Evolutionary conservation across 2,329 filamentous ascomycete genomes (phyloP).

Genomic region (Diaporthe longicolla): DNA sequence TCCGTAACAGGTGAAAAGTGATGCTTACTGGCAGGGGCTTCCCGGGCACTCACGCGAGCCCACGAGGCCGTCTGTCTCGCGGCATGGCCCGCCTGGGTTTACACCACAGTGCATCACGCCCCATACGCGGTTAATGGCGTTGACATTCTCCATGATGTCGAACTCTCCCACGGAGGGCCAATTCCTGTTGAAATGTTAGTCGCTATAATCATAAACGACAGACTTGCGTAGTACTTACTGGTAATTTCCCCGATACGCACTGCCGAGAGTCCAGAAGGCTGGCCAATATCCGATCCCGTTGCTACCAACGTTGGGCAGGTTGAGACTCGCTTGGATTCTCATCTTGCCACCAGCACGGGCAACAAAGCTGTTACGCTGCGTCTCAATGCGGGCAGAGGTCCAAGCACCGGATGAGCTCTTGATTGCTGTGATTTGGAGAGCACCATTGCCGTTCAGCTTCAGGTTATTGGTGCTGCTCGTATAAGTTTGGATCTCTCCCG

Average conservation of each 20-base stretch:
- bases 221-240: not conserved
- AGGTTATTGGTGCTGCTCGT: slow-evolving; percentile 58
- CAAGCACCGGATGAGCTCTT: slow-evolving; percentile 54
- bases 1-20: too few relatives aligned
- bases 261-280: slow-evolving; percentile 68
- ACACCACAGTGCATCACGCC: slow-evolving; percentile 65
- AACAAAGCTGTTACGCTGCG: slow-evolving; percentile 53
- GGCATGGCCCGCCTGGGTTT: slow-evolving; percentile 60
- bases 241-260: slow-evolving; percentile 58
- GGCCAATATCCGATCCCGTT: slow-evolving; percentile 64
- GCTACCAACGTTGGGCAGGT: slow-evolving; percentile 17
- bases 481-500: slow-evolving; percentile 63
- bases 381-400: slow-evolving; percentile 68
- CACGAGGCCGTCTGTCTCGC: slow-evolving; percentile 21
- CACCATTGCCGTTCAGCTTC: slow-evolving; percentile 53
- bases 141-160: slow-evolving; percentile 67
- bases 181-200: not conserved
- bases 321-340: slow-evolving; percentile 55
- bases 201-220: not conserved
- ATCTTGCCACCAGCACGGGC: slow-evolving; percentile 56
- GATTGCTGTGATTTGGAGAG: slow-evolving; percentile 54
- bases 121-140: slow-evolving; percentile 59
- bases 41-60: slow-evolving; percentile 22
- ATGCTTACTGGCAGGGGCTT: slow-evolving; percentile 21
- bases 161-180: slow-evolving; percentile 68